Percentiles rank a stretch among this genome's conserved stretches.
phyloP scores from a whole-genome alignment of 176 grass and related monocot species.

The Avena eriantha region DNA sequence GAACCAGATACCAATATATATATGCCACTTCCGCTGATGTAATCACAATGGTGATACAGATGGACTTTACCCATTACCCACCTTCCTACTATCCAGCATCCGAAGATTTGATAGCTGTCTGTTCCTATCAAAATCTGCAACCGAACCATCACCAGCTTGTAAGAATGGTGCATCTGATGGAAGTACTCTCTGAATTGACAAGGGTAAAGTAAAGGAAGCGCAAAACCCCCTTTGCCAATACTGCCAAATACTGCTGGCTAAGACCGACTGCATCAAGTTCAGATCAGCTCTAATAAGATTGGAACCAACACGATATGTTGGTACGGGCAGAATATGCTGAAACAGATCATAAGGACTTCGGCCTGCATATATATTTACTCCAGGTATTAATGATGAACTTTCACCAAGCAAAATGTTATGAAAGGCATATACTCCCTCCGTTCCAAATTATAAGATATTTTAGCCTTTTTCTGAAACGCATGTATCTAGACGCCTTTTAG shows the following conservation, averaged over 20 bases:
- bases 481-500: no score
- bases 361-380: slow-evolving; percentile 45
- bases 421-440: not conserved
- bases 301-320: slow-evolving; percentile 75
- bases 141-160: slow-evolving; percentile 61
- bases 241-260: slow-evolving; percentile 80
- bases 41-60: slow-evolving; percentile 21
- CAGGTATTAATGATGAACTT: slow-evolving; percentile 32
- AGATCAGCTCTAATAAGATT: slow-evolving; percentile 86
- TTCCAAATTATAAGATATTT: no score
- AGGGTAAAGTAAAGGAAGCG: slow-evolving; percentile 87
- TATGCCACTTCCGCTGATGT: slow-evolving; percentile 35
- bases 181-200: slow-evolving; percentile 89
- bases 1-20: slow-evolving; percentile 45
- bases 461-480: no score
- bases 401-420: slow-evolving; percentile 30
- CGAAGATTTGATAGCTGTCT: slow-evolving; percentile 59
- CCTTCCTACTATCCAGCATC: slow-evolving; percentile 66
- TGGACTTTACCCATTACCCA: slow-evolving; percentile 51
- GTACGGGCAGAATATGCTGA: slow-evolving; percentile 68
- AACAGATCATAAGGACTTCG: slow-evolving; percentile 50
- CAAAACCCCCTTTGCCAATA: slow-evolving; percentile 98
- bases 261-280: slow-evolving; percentile 70
- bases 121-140: slow-evolving; percentile 77
- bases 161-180: slow-evolving; percentile 73